Percentiles rank a stretch among this genome's conserved stretches.
Evolutionary conservation across 371 early-diverging fungal species (phyloP).

Genomic region (Mucor sp.): DNA sequence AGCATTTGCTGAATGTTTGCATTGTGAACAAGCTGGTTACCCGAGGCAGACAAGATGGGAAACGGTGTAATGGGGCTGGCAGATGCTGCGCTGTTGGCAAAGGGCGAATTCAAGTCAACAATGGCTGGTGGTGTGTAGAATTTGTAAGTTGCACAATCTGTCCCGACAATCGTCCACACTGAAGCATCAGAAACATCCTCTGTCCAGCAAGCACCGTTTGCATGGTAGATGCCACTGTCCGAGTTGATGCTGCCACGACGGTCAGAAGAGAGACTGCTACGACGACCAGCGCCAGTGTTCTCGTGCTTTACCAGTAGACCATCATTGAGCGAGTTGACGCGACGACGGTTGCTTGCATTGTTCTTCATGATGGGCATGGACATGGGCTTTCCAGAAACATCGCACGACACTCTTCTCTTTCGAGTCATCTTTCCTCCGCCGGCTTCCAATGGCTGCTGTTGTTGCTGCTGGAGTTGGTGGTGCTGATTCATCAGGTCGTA

Average conservation of each 20-base stretch:
- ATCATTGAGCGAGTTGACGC: conserved; percentile 49
- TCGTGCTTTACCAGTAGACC: conserved; percentile 5
- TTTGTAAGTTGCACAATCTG: conserved; percentile 74
- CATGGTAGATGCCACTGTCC: conserved; percentile 7
- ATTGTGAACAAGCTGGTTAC: conserved; percentile 2
- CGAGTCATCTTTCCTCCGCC: conserved; percentile 35
- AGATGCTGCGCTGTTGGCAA: neutral
- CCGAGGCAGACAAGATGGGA: conserved; percentile 25
- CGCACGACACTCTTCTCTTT: conserved; percentile 51
- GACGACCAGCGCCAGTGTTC: conserved; percentile 23
- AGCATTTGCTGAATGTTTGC: conserved; percentile 10
- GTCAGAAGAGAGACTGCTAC: conserved; percentile 12
- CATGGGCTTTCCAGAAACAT: conserved; percentile 35
- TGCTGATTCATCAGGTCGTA: conserved; percentile 18
- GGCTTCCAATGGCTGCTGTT: neutral
- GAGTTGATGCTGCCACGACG: conserved; percentile 19
- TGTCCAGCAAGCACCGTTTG: conserved; percentile 66
- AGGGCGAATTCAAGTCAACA: conserved; percentile 8
- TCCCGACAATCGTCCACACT: conserved; percentile 90
- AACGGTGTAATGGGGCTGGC: conserved; percentile 34
- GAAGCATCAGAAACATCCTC: conserved; percentile 87
- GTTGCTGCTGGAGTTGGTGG: conserved; percentile 20
- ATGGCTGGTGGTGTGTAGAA: conserved; percentile 58
- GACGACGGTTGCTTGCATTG: conserved; percentile 32
- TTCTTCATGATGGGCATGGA: conserved; percentile 25